These are phyloP conservation scores for Coemansia sp. DNA, from an alignment of 192 early-diverging fungal species.

Conservation along the genomic window DNA sequence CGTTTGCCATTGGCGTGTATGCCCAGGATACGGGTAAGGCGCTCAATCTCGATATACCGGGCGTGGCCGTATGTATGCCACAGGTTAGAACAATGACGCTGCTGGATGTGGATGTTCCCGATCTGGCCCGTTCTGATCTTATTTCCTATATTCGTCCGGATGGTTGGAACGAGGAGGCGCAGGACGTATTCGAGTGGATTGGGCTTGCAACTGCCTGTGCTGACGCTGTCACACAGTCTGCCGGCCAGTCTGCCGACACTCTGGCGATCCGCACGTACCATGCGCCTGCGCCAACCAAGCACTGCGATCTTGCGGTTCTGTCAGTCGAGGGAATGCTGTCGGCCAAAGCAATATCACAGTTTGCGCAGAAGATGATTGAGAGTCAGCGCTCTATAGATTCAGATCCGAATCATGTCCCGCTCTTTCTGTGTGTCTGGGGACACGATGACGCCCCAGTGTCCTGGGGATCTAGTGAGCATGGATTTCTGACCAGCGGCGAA, in stretches of 20 bases:
- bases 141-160: conserved; percentile 7
- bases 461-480: conserved; percentile 36
- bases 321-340: conserved; percentile 35
- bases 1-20: conserved; percentile 27
- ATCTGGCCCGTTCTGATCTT: not conserved
- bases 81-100: not conserved
- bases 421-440: conserved; percentile 47
- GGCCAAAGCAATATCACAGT: conserved; percentile 22
- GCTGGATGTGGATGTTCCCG: conserved; percentile 11
- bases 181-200: conserved; percentile 47
- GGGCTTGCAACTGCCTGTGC: conserved; percentile 26
- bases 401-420: not conserved
- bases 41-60: conserved; percentile 35
- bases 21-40: conserved; percentile 21
- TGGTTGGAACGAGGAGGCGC: conserved; percentile 29
- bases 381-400: not conserved
- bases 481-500: conserved; percentile 35
- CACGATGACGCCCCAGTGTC: conserved; percentile 48
- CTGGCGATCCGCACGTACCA: conserved; percentile 17
- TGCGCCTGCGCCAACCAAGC: conserved; percentile 7
- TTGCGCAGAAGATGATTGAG: not conserved
- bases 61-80: conserved; percentile 4
- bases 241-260: not conserved
- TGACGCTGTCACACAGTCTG: not conserved
- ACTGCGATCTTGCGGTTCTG: conserved; percentile 1